phyloP scores from a whole-genome alignment of 176 grass and related monocot species.

The Carex cristatella region DNA sequence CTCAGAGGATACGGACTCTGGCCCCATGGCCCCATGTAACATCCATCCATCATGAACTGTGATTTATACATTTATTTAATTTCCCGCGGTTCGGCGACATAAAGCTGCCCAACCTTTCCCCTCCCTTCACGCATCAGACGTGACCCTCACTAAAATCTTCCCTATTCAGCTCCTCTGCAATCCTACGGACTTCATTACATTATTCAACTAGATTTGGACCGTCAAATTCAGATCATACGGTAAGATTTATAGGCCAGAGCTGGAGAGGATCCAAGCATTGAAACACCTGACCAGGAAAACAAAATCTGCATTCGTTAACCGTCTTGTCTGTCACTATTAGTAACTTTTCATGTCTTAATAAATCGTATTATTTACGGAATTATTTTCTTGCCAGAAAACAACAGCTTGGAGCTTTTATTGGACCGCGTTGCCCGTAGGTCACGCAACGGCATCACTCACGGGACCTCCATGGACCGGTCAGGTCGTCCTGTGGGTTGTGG shows the following conservation, averaged over 20 bases:
- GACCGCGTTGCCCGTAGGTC: neutral
- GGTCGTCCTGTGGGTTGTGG: neutral
- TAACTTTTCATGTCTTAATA: neutral
- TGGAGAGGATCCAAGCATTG: too few relatives aligned
- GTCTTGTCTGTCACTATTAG: neutral
- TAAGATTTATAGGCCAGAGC: too few relatives aligned
- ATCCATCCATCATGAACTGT: neutral
- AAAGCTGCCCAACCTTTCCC: neutral
- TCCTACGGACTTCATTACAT: neutral
- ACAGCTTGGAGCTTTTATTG: constrained; percentile 2
- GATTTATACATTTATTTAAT: neutral
- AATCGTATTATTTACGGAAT: neutral
- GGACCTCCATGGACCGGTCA: neutral
- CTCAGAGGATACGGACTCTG: too few relatives aligned
- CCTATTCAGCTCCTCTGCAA: neutral
- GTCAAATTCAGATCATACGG: neutral
- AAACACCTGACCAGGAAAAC: neutral
- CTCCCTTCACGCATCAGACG: constrained; percentile 8
- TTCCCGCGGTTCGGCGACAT: neutral
- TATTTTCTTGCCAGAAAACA: neutral
- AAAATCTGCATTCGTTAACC: neutral
- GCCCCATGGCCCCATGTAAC: too few relatives aligned
- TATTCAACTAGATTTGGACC: neutral
- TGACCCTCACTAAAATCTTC: neutral
- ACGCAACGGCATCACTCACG: neutral